These are phyloP conservation scores for Rhizophora apiculata DNA, from an alignment of 345 rosid genomes.

Conservation along the genomic window DNA sequence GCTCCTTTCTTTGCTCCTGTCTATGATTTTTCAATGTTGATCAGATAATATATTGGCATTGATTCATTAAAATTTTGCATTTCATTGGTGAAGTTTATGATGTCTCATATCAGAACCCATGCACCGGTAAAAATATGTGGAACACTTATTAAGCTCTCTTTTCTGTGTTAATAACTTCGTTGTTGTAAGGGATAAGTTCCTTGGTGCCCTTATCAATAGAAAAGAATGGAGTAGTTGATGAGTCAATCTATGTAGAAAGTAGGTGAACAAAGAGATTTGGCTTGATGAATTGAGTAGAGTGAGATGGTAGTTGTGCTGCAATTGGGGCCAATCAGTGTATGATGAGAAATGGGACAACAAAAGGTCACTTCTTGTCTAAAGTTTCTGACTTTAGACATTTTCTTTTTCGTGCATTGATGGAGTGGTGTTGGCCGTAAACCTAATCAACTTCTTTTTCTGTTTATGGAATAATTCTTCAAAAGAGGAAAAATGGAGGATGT, in stretches of 20 bases:
- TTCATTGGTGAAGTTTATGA: background rate
- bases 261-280: background rate
- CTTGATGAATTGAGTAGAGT: background rate
- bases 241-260: background rate
- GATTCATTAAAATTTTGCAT: background rate
- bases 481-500: background rate
- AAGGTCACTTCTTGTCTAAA: too few relatives aligned
- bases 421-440: background rate
- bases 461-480: background rate
- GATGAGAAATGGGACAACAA: too few relatives aligned
- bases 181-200: background rate
- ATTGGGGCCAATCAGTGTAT: too few relatives aligned
- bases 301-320: background rate
- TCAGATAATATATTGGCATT: background rate
- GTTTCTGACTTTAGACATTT: too few relatives aligned
- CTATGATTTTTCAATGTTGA: background rate
- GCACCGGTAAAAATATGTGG: background rate
- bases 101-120: background rate
- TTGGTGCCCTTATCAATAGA: background rate
- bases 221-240: background rate
- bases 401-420: background rate
- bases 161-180: background rate
- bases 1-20: background rate
- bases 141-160: background rate
- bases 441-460: conserved; percentile 1